Evolutionary conservation across 768 basidiomycete genomes (phyloP), one percentile per base, ranked within the genome.

Genomic region (Phallus indusiatus): DNA sequence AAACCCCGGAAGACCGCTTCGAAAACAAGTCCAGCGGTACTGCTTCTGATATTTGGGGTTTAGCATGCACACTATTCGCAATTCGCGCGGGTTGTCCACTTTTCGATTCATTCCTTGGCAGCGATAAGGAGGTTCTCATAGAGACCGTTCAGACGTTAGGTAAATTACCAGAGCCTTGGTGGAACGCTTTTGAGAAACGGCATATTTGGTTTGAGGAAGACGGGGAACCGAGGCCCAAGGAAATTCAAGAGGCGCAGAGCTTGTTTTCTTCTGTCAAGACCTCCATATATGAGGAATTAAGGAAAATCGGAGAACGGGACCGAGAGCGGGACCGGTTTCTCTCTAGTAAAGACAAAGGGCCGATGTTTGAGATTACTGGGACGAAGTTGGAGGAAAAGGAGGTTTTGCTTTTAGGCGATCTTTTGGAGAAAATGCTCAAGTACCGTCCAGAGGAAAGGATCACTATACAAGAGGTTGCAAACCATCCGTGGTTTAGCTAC

Each of bases 391-490:
- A 57, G 24, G 68, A 70, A 57, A 64, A 56, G 21, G 75, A 75
- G 60, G 63, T 74, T 47, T 65, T 69, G 11, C 62, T 76, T 16
- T 65, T 77, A 58, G 68, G 35, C n/a, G 71, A 75, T 68, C 65
- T 78, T 12, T 64, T 76, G 61, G 68, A 63, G 61, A 75, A 72
- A 64, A 75, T 75, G 71, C 63, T 76, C 63, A 65, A 62, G 51
- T 75, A 74, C 67, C 54, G 51, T 17, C 76, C 74, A n/a, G 66
- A 75, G 69, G 75, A 75, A 46, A 75, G 76, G 62, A 72, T 76
- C 60, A 12, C 42, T 1, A 73, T 74, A 57, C 47, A 57, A 14
- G 70, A 75, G 21, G 72, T 77, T 47, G 54, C 74, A 34, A 42
- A 34, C 21, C 74, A 72, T 67, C 69, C 68, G 20, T 74, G 73